Conservation (phyloP, 2,329 filamentous ascomycete genomes). For the Colletotrichum filicis region DNA sequence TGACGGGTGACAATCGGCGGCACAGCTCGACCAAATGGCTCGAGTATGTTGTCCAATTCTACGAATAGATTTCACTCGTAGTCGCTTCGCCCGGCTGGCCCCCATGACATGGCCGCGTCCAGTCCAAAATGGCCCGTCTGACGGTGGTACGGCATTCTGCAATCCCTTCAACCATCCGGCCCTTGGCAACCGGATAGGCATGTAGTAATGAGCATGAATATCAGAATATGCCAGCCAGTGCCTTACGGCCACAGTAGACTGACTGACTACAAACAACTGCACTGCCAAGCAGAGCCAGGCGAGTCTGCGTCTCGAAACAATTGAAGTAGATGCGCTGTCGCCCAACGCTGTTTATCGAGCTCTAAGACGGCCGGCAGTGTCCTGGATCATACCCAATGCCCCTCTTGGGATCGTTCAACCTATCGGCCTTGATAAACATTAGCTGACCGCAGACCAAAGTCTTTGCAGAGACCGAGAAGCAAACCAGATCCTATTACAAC, state of each 20-base stretch:
- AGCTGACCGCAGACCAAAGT: background rate
- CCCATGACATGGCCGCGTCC: background rate
- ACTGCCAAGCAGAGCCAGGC: background rate
- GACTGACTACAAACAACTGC: background rate
- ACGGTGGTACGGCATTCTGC: constrained; percentile 11
- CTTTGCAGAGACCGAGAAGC: background rate
- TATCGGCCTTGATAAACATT: background rate
- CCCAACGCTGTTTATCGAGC: background rate
- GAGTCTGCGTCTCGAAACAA: background rate
- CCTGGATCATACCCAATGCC: background rate
- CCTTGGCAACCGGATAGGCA: background rate
- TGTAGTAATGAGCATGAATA: background rate
- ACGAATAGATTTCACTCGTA: background rate
- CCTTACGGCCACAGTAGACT: background rate
- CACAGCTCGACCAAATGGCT: background rate
- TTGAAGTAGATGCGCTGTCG: background rate
- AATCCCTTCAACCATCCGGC: background rate
- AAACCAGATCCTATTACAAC: background rate
- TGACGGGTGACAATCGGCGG: constrained; percentile 26
- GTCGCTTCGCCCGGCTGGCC: background rate
- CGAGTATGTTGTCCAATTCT: constrained; percentile 11
- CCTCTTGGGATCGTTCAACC: background rate
- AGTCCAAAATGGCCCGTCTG: background rate
- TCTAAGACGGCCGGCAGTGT: background rate
- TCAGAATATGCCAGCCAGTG: background rate